Base-by-base conservation (phyloP, 805 yeast species). In the Hanseniaspora jakobsenii region DNA sequence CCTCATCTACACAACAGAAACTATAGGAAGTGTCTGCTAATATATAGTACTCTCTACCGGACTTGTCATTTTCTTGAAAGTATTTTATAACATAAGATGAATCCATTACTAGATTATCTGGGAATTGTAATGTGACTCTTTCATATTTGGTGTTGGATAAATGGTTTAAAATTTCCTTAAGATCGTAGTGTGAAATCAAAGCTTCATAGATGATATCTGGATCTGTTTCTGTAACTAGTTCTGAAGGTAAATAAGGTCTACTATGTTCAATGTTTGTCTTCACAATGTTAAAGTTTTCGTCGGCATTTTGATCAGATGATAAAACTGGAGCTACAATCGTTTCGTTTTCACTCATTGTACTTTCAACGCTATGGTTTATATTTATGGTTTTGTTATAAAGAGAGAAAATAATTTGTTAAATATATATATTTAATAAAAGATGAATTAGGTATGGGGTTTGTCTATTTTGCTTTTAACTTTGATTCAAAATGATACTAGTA, bases 1-100 rank as follows among this genome's bases (percentile, higher is more conserved):
- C 93, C 56, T 87, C 96, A 60, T 91, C 98, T 9, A 89, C 80
- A 63, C 98, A 91, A 61, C 98, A 91, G 1, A 95, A 70, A 23
- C 95, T 83, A 55, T 91, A 91, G 0, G 96, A 85, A 0, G 98
- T 89, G 56, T 91, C 98, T 0, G 97, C 98, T 29, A 91, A 64
- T 14, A 89, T 73, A 82, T 89, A 89, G 9, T 81, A 70, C 39
- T 70, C 64, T 51, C 68, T 66, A 14, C 36, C 44, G 7, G 44
- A 31, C 6, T 41, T 21, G 8, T 38, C 47, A 29, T 31, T 23
- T n/a, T 39, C 34, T 30, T 50, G 52, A 38, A 66, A 64, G 39
- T 49, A 55, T 47, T 75, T 75, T 0, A 75, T 74, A 1, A 89
- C 73, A 16, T 77, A 67, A 1, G 89, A 75, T 1, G 95, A 78